Evolutionary conservation across 1,284 basidiomycete species (phyloP), one percentile per base, ranked within the genome.

Genomic region (Melampsora americana): DNA sequence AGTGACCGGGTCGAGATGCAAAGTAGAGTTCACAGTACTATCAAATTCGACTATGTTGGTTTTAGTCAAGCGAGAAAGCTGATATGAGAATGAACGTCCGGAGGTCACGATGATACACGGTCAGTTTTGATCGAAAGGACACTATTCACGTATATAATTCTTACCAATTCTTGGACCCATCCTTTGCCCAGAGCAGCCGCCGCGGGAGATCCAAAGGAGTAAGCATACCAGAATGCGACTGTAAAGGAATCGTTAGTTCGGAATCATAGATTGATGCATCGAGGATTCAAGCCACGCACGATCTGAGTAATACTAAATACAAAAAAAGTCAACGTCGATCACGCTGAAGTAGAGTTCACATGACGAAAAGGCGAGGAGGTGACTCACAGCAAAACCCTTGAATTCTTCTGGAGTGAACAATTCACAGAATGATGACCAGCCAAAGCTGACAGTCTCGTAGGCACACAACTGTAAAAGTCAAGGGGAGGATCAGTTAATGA

Each of bases 11-110:
- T 88, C 87, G 74, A 88, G 86, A 79, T 92, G 86, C 39, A 94
- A 85, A 0, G 93, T 95, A 7, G 87, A 85, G 80, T 95, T 95
- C 39, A 90, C 92, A 0, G 89, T 89, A 28, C 90, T 89, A 81
- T 92, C 89, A 83, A 90, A 88, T 0, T 82, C 84, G 4, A 77
- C 75, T 77, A 93, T 90, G 0, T 87, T 89, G 0, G 87, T 90
- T 74, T 91, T 87, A 3, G 90, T 91, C 39, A 94, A 87, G 44
- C 92, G 88, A 0, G 92, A 87, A 42, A 94, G 59, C 85, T 85
- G 78, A 85, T 84, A 82, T 83, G 69, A 73, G 9, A 72, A 59
- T 77, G 83, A 78, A 26, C 69, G 78, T 56, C 28, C 30, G 1
- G n/a, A 46, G 46, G 23, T 78, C 77, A 18, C 9, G 18, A 42